phyloP scores from a whole-genome alignment of 768 basidiomycete species.

The Auricularia cornea region DNA sequence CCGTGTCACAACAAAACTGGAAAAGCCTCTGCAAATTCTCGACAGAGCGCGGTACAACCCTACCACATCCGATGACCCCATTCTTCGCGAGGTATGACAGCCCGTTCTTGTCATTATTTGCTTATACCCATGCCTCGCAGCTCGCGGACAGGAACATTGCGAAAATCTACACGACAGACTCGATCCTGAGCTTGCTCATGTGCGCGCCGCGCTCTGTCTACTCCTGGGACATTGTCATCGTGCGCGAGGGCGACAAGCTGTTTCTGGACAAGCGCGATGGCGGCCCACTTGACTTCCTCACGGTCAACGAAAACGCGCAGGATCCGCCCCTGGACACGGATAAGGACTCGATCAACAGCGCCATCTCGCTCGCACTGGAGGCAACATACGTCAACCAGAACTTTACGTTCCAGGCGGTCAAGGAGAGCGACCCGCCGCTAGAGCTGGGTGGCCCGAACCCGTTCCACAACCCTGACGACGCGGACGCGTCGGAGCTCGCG shows the following conservation, averaged over 20 bases:
- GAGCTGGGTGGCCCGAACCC: conserved; percentile 87
- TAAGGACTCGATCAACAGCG: conserved; percentile 81
- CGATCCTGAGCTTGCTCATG: conserved; percentile 93
- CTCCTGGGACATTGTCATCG: conserved; percentile 97
- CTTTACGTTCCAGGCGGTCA: conserved; percentile 92
- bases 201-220: conserved; percentile 90
- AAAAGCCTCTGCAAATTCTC: conserved; percentile 81
- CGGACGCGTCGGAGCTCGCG: conserved; percentile 58
- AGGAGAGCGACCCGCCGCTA: conserved; percentile 56
- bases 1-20: conserved; percentile 88
- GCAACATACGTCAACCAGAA: conserved; percentile 99
- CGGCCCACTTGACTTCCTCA: conserved; percentile 91
- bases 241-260: conserved; percentile 85
- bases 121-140: too few relatives aligned
- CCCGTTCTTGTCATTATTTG: conserved; percentile 4
- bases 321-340: conserved; percentile 91
- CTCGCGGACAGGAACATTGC: conserved; percentile 75
- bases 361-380: conserved; percentile 88
- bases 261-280: conserved; percentile 98
- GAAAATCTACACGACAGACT: conserved; percentile 88
- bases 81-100: conserved; percentile 76
- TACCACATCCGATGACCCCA: conserved; percentile 94
- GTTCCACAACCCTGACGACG: conserved; percentile 89
- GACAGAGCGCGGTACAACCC: conserved; percentile 97
- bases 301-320: conserved; percentile 96